Base-by-base conservation (phyloP, 768 basidiomycete genomes). In the Filobasidium floriforme region DNA sequence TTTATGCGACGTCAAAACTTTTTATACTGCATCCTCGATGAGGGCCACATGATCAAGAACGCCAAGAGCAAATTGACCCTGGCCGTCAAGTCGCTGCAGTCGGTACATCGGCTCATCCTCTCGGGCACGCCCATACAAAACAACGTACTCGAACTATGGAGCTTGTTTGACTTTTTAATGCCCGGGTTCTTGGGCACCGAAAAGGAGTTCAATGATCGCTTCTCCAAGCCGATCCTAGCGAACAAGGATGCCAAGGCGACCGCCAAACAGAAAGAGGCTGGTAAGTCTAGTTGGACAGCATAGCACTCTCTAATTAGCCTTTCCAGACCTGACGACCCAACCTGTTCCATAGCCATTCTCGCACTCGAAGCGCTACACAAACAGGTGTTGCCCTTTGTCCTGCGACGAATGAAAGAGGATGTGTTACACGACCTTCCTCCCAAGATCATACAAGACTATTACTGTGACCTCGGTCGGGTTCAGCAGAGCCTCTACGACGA, bases 371-470 rank as follows among this genome's bases (percentile, higher is more conserved):
- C 94, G 1, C 79, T 99, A 57, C 96, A 98, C 78, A 99, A 99
- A 79, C 96, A 99, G 83, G 94, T 98, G 28, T 80, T 99, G n/a
- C 96, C 96, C 1, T 99, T 99, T 84, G 81, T 99, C 49, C 83
- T 99, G 18, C 90, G 96, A 49, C 88, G 96, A 26, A 81, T 99
- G 76, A 99, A 99, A 77, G 96, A 99, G 80, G 92, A 99, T 74
- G 96, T 99, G 32, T 81, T 99, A 65, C 81, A 90, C 68, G 96
- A 99, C 75, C 82, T 99, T 1, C 96, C 96, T 1, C 96, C 96
- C 3, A 98, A 99, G 81, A 99, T 99, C 78, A 98, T 99, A 65
- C 96, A 99, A 78, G 96, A 99, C 77, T 98, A 98, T 77, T 93
- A 97, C 75, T 97, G 93, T 82, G 94, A 98, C 75, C 84, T 99